Evolutionary conservation across 257 asterid species (phyloP), one percentile per base, ranked within the genome.

Genomic region (Eucommia ulmoides): DNA sequence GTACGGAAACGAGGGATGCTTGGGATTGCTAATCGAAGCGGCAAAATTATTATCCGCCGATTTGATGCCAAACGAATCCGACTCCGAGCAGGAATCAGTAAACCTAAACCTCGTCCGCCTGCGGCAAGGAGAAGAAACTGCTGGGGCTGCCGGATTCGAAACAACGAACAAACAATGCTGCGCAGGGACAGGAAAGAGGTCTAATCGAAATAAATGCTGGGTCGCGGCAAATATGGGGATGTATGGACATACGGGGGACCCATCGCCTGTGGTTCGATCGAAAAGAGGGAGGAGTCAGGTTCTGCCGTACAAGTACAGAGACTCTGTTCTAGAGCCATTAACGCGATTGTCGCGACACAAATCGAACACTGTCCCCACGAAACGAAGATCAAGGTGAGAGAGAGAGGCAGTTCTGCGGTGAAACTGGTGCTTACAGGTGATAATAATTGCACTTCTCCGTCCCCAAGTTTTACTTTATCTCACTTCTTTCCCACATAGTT

Each of bases 221-320:
- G 24, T 22, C 35, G 54, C 61, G 51, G 60, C 50, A 26, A 29
- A 7, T 7, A 12, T 29, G 38, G 38, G 12, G 7, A 5, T 29
- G 38, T 29, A 29, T 12, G 38, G 38, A 5, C 8, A 29, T 5
- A 29, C 12, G 8, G 38, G 12, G 38, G 38, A 29, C 47, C 16
- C 67, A 33, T 29, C 53, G 3, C 65, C 59, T 49, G 64, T 41
- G 38, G 56, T 56, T 24, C 68, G 62, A 48, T 64, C 72, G 29
- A 69, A 60, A 24, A 53, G 72, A 29, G 75, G 62, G 38, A 45
- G 75, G 58, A 29, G 51, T 7, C 75, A 45, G 62, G 62, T 60
- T 24, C 62, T 69, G 3, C 75, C 75, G 8, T 19, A 59, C 45
- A 69, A 58, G 51, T 69, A 64, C 41, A 53, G 58, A 22, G 72